Percentiles rank a stretch among this genome's conserved stretches.
phyloP scores from a whole-genome alignment of 2,329 filamentous ascomycete species.

The Neonectria ditissima region DNA sequence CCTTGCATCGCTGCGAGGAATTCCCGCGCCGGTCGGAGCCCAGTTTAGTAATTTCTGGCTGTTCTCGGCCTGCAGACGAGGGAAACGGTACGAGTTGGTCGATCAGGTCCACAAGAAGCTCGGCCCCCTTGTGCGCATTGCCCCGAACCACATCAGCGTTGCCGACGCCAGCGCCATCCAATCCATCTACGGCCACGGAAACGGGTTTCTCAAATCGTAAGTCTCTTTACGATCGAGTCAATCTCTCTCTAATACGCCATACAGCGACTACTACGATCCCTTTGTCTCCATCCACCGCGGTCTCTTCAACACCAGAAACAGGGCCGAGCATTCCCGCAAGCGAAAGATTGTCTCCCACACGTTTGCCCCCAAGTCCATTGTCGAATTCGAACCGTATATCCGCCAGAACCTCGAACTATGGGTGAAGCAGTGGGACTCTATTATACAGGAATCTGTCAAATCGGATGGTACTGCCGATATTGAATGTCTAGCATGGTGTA shows the following conservation, averaged over 20 bases:
- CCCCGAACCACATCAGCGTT: conserved; percentile 86
- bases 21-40: conserved; percentile 73
- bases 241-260: neutral
- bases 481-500: conserved; percentile 81
- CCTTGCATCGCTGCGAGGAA: conserved; percentile 59
- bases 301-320: conserved; percentile 89
- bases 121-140: conserved; percentile 83
- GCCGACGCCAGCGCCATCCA: conserved; percentile 82
- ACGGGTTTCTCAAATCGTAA: conserved; percentile 78
- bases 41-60: conserved; percentile 86
- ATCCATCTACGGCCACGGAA: conserved; percentile 82
- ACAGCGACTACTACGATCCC: conserved; percentile 87
- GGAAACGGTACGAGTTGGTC: conserved; percentile 72
- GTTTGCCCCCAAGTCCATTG: conserved; percentile 85
- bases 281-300: conserved; percentile 89
- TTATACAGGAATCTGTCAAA: conserved; percentile 66
- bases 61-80: conserved; percentile 72
- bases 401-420: conserved; percentile 83
- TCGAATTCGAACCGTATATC: conserved; percentile 91
- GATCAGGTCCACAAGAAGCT: conserved; percentile 79
- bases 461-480: conserved; percentile 68
- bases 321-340: conserved; percentile 86
- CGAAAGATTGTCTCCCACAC: conserved; percentile 90
- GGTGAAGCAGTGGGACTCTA: conserved; percentile 76
- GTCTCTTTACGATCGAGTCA: rapidly evolving